Conservation (phyloP, 148 eudicot species). For the Euryodendron excelsum region DNA sequence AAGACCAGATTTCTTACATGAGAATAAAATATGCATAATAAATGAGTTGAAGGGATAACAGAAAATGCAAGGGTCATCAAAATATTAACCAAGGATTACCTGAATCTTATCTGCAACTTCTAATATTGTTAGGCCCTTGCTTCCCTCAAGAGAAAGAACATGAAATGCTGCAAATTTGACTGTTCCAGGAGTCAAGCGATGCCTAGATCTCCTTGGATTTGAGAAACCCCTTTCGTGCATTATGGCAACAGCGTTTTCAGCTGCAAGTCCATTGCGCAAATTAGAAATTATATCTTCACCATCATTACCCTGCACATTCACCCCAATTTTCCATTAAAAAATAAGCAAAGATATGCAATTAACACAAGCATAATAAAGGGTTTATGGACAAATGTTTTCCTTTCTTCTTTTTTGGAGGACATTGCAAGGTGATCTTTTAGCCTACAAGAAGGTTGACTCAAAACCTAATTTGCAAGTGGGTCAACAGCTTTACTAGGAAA, state of each 20-base stretch:
- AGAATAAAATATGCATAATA: background rate
- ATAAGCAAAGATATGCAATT: background rate
- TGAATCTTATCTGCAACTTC: constrained; percentile 94
- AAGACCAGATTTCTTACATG: constrained; percentile 76
- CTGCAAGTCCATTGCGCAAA: constrained; percentile 83
- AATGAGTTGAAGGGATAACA: background rate
- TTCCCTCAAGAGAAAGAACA: constrained; percentile 85
- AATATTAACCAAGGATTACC: constrained; percentile 37
- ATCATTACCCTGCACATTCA: constrained; percentile 59
- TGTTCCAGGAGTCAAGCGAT: constrained; percentile 95
- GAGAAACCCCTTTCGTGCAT: constrained; percentile 84
- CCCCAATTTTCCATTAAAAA: background rate
- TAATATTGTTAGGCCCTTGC: constrained; percentile 70
- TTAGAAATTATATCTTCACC: constrained; percentile 64
- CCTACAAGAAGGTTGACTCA: background rate
- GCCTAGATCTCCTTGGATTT: constrained; percentile 83
- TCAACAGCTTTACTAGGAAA: background rate
- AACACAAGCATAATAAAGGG: background rate
- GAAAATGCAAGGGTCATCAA: constrained; percentile 4
- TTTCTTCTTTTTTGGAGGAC: background rate
- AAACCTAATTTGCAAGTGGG: background rate
- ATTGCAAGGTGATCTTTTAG: background rate
- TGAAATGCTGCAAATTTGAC: constrained; percentile 96
- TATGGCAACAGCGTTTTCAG: constrained; percentile 74
- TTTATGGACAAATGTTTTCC: constrained; percentile 2